Base-by-base conservation (phyloP, 768 basidiomycete species). In the Amanita rimosa region DNA sequence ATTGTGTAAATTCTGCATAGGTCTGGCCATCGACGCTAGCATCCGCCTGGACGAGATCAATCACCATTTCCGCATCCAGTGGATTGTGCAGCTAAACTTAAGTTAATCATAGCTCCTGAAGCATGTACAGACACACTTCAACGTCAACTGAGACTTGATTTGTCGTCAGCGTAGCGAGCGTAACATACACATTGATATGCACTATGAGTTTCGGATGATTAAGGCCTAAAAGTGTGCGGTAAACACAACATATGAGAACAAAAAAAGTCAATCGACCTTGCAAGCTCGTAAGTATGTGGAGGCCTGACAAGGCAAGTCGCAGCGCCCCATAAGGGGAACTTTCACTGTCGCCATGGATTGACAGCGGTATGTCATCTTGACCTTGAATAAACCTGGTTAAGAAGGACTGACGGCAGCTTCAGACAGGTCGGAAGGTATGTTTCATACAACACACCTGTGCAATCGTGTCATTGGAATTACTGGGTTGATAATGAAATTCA, bases 401-500 rank as follows among this genome's bases (percentile, higher is more conserved):
- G 68, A 86, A 85, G 22, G 63, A 60, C 68, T 82, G 58, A 44
- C 39, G 31, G 14, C 31, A 38, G 38, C 33, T 37, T 39, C 19
- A 41, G 13, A 36, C 42, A 33, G 33, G 16, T n/a, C 3, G 10
- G 4, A 33, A 21, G 11, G 24, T 21, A 11, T 31, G 35, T 42
- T 16, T 22, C 46, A 27, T 4, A 29, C 19, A 36, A 52, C 59
- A 22, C 26, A 71, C 72, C 59, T 78, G 76, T 3, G 84, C 83
- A 19, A 68, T 62, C 3, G 83, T 83, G 56, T 85, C 75, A 53
- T 84, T 83, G 8, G 79, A 72, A 60, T 84, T 60, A 8, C 69
- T 68, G 0, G 84, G 83, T 53, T 71, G 65, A 55, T 87, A 87
- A 51, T 73, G 81, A 67, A 87, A 85, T 56, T 84, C 80, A 2